Base-by-base conservation (phyloP, 768 basidiomycete species). In the Rubroboletus satanas region DNA sequence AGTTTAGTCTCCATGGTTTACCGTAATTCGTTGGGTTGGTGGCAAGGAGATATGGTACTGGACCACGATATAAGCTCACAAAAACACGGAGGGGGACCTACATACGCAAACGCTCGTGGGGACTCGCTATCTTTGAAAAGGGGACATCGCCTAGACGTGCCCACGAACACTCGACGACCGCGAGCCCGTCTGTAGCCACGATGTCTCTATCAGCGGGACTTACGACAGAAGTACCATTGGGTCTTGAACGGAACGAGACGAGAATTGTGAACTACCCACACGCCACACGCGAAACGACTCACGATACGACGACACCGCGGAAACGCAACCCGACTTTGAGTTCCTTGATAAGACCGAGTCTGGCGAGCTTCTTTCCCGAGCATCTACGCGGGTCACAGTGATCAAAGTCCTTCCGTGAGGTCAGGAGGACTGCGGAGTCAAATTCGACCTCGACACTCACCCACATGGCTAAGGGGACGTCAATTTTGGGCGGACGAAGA, bases 131-230 rank as follows among this genome's bases (percentile, higher is more conserved):
- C 74, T 98, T 98, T 48, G 79, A 76, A 67, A 97, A 99, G 1
- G 97, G 97, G 8, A 99, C 87, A 53, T 98, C 97, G 44, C 92
- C 92, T 8, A 98, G 72, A 21, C 94, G 82, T 1, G 97, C 96
- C 97, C 97, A 99, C 4, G 93, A 96, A 69, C 96, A 98, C 68
- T 99, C 97, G 2, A 99, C 92, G n/a, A 99, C 97, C 1, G 96
- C 97, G 6, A 98, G 73, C 0, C 97, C 97, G 33, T 76, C 75
- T 43, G 78, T 75, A 0, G 80, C 74, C 9, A 98, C 76, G 53
- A 95, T 83, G 5, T 87, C 85, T n/a, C 83, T 80, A 66, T 99
- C 97, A 1, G 86, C 80, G 1, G 93, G 93, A 44, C 85, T 89
- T 21, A 98, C 79, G 23, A 88, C 75, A 61, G 82, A 78, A 29